Percentiles rank a stretch among this genome's conserved stretches.
Conservation (phyloP, 2,329 filamentous ascomycete species). For the Verticillium klebahnii region DNA sequence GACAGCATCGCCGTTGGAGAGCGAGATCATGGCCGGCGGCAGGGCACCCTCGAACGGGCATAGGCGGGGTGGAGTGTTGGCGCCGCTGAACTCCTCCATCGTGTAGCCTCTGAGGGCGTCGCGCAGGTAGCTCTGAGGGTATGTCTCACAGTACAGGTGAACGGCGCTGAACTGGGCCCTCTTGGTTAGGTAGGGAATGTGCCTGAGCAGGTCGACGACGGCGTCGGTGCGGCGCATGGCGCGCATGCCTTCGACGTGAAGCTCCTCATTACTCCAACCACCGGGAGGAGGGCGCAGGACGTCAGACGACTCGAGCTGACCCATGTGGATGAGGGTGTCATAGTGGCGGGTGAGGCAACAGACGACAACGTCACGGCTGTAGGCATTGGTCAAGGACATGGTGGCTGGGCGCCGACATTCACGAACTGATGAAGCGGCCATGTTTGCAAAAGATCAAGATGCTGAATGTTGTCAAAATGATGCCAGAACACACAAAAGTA, state of each 20-base stretch:
- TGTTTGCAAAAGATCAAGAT: too few relatives aligned
- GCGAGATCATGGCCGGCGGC: slow-evolving; percentile 9
- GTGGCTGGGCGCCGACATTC: too few relatives aligned
- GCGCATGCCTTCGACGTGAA: slow-evolving; percentile 11
- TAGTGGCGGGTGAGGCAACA: slow-evolving; percentile 9
- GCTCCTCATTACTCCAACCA: slow-evolving; percentile 10
- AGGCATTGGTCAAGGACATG: background rate
- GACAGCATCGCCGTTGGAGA: slow-evolving; percentile 10
- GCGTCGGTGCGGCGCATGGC: slow-evolving; percentile 9
- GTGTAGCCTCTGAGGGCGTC: too few relatives aligned
- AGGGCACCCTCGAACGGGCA: slow-evolving; percentile 10
- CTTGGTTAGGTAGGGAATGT: slow-evolving; percentile 6
- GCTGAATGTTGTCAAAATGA: too few relatives aligned
- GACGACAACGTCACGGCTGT: slow-evolving; percentile 7
- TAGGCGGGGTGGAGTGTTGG: too few relatives aligned
- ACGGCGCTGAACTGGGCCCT: too few relatives aligned
- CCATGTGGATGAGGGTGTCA: slow-evolving; percentile 9
- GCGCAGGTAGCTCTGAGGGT: too few relatives aligned
- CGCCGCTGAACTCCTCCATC: too few relatives aligned
- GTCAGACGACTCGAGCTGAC: slow-evolving; percentile 6
- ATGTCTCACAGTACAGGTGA: too few relatives aligned
- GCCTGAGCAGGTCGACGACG: slow-evolving; percentile 8
- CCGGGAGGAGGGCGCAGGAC: slow-evolving; percentile 5
- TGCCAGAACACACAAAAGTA: too few relatives aligned
- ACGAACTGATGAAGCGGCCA: too few relatives aligned